Conservation (phyloP, 148 eudicot species). For the Nepenthes gracilis region DNA sequence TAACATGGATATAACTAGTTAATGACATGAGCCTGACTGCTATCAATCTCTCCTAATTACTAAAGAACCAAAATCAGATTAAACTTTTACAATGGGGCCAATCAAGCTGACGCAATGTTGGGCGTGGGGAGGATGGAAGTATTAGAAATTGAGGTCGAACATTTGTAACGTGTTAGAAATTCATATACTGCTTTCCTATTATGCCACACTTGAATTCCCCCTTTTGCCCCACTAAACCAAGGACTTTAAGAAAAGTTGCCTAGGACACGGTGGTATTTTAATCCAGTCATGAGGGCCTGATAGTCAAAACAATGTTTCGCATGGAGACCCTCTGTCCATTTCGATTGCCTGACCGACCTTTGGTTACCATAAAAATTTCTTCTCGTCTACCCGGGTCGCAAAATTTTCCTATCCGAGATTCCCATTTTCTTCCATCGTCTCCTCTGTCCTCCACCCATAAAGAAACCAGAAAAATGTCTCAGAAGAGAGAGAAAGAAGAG, state of each 20-base stretch:
- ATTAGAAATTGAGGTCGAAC: no score
- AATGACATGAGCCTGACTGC: no score
- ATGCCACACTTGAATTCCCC: neutral
- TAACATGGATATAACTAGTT: no score
- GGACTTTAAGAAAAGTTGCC: neutral
- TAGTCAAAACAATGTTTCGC: slow-evolving; percentile 11
- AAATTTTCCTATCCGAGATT: neutral
- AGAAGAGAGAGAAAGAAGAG: slow-evolving; percentile 61
- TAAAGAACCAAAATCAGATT: no score
- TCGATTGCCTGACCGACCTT: slow-evolving; percentile 22
- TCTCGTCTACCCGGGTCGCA: slow-evolving; percentile 3
- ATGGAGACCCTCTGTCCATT: slow-evolving; percentile 11
- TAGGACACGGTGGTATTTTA: slow-evolving; percentile 2
- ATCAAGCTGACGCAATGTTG: no score
- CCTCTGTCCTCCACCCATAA: neutral
- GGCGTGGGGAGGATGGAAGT: no score
- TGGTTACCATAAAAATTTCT: slow-evolving; percentile 10
- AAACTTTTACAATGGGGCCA: no score
- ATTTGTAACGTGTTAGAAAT: no score
- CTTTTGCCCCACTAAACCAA: neutral
- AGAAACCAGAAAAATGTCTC: slow-evolving; percentile 30
- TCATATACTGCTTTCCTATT: no score
- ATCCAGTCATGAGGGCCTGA: slow-evolving; percentile 9
- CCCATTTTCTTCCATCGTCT: neutral
- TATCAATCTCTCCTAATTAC: no score